Conservation (phyloP, 1,284 basidiomycete species). For the Ceratorhiza oryzae-sativae region DNA sequence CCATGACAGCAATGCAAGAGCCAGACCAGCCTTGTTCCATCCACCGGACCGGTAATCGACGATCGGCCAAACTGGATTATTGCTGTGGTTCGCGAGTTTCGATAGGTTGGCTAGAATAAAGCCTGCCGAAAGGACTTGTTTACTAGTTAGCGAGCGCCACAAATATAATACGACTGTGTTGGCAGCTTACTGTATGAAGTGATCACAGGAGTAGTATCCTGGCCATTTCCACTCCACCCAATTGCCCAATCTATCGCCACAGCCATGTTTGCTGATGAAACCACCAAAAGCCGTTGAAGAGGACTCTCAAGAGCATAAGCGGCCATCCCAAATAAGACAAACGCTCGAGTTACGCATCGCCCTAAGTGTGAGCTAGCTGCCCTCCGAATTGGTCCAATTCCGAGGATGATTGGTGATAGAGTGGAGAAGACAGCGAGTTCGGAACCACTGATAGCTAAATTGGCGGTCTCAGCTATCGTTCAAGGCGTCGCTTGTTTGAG, state of each 20-base stretch:
- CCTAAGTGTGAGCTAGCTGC: conserved; percentile 60
- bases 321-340: conserved; percentile 66
- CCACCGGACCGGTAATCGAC: conserved; percentile 71
- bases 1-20: conserved; percentile 61
- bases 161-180: background rate
- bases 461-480: background rate
- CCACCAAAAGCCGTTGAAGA: conserved; percentile 62
- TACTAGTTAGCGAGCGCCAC: background rate
- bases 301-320: conserved; percentile 68
- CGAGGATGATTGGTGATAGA: conserved; percentile 71
- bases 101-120: conserved; percentile 73
- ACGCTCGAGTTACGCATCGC: conserved; percentile 56
- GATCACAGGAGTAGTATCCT: conserved; percentile 41
- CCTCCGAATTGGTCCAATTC: conserved; percentile 54
- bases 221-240: conserved; percentile 59
- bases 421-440: conserved; percentile 73
- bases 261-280: conserved; percentile 62
- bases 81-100: conserved; percentile 80
- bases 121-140: conserved; percentile 68
- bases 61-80: conserved; percentile 89
- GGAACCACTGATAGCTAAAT: conserved; percentile 60
- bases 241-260: conserved; percentile 62
- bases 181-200: conserved; percentile 12
- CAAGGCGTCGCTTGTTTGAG: background rate
- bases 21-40: conserved; percentile 73